These are phyloP conservation scores for Astraeus odoratus DNA, from an alignment of 768 basidiomycete species.

Conservation along the genomic window DNA sequence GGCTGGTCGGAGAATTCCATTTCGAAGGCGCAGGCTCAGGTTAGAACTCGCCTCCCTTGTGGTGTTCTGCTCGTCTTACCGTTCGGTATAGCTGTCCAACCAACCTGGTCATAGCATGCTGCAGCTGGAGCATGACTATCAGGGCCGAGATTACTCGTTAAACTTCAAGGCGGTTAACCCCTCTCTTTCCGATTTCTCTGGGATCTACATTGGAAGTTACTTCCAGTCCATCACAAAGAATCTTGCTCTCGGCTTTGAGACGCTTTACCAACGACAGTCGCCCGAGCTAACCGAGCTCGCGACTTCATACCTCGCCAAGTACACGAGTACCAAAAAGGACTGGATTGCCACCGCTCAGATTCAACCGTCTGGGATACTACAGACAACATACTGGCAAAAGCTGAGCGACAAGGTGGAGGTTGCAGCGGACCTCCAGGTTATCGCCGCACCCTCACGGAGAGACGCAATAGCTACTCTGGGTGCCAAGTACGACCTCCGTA, in stretches of 20 bases:
- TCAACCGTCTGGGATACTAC: slow-evolving; percentile 74
- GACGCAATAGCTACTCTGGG: slow-evolving; percentile 92
- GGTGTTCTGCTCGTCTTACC: slow-evolving; percentile 6
- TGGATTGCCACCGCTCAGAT: slow-evolving; percentile 95
- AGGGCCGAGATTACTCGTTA: slow-evolving; percentile 78
- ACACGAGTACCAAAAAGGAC: slow-evolving; percentile 59
- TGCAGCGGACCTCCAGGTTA: slow-evolving; percentile 86
- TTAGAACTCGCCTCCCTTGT: slow-evolving; percentile 29
- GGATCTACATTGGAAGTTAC: slow-evolving; percentile 88
- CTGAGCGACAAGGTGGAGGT: slow-evolving; percentile 94
- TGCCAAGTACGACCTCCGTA: slow-evolving; percentile 93
- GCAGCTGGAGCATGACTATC: slow-evolving; percentile 90
- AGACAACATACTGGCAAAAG: slow-evolving; percentile 96
- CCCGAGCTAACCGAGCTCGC: slow-evolving; percentile 64
- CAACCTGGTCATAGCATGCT: slow-evolving; percentile 83
- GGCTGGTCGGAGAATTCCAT: slow-evolving; percentile 75
- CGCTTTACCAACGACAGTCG: slow-evolving; percentile 72
- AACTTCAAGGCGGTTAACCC: slow-evolving; percentile 91
- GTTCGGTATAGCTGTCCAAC: slow-evolving; percentile 55
- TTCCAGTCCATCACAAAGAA: slow-evolving; percentile 91
- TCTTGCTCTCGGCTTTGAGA: slow-evolving; percentile 82
- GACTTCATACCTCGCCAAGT: slow-evolving; percentile 77
- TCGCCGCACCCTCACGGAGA: slow-evolving; percentile 71
- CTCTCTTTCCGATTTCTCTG: slow-evolving; percentile 77
- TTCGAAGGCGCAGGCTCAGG: slow-evolving; percentile 86